Conservation (phyloP, 331 rosid genomes). For the Rhamnella rubrinervis region DNA sequence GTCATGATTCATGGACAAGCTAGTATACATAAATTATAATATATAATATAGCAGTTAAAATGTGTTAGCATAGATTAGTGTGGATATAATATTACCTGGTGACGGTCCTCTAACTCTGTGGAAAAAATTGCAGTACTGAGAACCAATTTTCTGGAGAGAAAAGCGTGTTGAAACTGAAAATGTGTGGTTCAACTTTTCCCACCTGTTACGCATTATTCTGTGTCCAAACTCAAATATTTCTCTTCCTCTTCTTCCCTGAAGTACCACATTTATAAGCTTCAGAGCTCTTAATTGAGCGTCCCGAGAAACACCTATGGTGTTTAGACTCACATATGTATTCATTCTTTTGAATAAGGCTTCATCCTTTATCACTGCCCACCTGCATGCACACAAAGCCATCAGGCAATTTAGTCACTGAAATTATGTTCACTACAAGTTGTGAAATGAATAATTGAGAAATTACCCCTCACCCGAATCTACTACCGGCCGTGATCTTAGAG, state of each 20-base stretch:
- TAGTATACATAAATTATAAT: no score
- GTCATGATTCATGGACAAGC: neutral
- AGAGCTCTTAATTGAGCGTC: conserved; percentile 51
- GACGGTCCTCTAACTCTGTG: conserved; percentile 27
- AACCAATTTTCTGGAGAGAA: conserved; percentile 37
- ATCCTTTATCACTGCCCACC: conserved; percentile 62
- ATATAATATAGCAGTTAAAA: no score
- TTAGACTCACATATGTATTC: conserved; percentile 4
- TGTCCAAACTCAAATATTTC: conserved; percentile 43
- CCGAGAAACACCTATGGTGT: conserved; percentile 39
- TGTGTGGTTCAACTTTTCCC: conserved; percentile 30
- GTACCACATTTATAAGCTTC: conserved; percentile 35
- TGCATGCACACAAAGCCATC: neutral
- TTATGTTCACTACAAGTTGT: neutral
- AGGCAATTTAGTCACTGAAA: neutral
- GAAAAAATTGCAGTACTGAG: conserved; percentile 35
- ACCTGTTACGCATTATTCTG: conserved; percentile 32
- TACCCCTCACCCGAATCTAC: conserved; percentile 42
- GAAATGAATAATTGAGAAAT: neutral
- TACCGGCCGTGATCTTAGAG: conserved; percentile 54
- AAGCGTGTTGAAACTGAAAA: conserved; percentile 43
- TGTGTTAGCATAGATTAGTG: no score
- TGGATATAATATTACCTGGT: conserved; percentile 37
- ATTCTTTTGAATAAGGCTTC: conserved; percentile 37
- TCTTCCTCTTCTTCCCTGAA: conserved; percentile 23